Conservation (phyloP, 306 rosid species). For the Cicer chorassanicum region DNA sequence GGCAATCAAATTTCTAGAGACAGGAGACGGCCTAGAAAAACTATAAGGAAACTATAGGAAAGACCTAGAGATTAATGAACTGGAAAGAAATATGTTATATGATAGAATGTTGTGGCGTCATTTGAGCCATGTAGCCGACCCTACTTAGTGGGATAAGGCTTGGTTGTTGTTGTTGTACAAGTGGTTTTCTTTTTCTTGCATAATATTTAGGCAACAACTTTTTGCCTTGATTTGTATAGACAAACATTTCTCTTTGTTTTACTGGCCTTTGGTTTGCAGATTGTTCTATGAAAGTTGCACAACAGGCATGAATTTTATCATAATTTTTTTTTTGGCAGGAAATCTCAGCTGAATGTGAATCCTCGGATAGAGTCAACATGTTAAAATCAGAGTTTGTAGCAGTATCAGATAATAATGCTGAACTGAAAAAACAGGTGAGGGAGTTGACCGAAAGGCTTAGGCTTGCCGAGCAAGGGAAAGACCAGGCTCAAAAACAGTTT, state of each 20-base stretch:
- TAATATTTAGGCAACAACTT: constrained; percentile 2
- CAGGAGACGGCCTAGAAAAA: too few species aligned
- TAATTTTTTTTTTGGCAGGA: constrained; percentile 50
- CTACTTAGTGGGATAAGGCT: too few species aligned
- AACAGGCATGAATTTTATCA: constrained; percentile 27
- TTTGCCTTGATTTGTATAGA: constrained; percentile 10
- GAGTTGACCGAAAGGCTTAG: constrained; percentile 70
- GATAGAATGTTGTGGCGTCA: too few species aligned
- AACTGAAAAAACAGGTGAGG: constrained; percentile 64
- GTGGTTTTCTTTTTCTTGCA: background rate
- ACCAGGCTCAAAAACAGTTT: constrained; percentile 82
- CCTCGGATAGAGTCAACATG: constrained; percentile 68
- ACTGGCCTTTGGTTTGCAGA: constrained; percentile 24
- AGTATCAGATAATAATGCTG: constrained; percentile 59
- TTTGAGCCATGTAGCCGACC: too few species aligned
- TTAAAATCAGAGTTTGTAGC: constrained; percentile 69
- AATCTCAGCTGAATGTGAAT: constrained; percentile 65
- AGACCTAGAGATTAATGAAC: too few species aligned
- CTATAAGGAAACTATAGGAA: too few species aligned
- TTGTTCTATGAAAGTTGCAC: background rate
- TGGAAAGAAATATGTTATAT: too few species aligned
- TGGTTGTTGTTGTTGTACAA: too few species aligned
- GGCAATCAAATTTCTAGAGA: too few species aligned
- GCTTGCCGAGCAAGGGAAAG: constrained; percentile 79
- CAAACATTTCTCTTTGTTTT: background rate